Evolutionary conservation across 2,329 filamentous ascomycete genomes (phyloP).

Genomic region (Cladosporium austrohemisphaericum): DNA sequence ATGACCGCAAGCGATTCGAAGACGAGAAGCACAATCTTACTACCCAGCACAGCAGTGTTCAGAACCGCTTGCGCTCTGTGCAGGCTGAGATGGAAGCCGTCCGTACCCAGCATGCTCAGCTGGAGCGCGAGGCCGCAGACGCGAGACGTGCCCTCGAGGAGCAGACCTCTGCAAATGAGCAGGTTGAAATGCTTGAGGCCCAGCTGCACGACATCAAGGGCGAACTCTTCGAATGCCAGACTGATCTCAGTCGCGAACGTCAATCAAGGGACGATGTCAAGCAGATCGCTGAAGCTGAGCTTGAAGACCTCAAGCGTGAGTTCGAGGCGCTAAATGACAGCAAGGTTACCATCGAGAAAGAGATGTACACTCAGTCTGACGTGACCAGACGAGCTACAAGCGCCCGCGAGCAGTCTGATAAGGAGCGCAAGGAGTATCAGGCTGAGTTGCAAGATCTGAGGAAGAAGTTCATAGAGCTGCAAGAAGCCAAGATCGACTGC

Average conservation of each 20-base stretch:
- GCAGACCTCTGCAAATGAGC: slow-evolving; percentile 82
- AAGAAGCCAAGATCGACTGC: slow-evolving; percentile 79
- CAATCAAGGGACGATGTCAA: slow-evolving; percentile 94
- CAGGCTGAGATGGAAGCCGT: slow-evolving; percentile 86
- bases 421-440: slow-evolving; percentile 85
- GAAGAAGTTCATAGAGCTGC: slow-evolving; percentile 76
- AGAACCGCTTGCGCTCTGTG: slow-evolving; percentile 72
- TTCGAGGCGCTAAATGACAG: slow-evolving; percentile 83
- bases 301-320: slow-evolving; percentile 74
- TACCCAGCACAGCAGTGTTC: slow-evolving; percentile 74
- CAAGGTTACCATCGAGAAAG: slow-evolving; percentile 97
- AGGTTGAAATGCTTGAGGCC: slow-evolving; percentile 80
- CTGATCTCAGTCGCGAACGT: slow-evolving; percentile 82
- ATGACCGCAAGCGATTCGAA: slow-evolving; percentile 73
- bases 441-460: slow-evolving; percentile 78
- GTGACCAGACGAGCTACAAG: slow-evolving; percentile 81
- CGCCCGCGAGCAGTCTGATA: slow-evolving; percentile 72
- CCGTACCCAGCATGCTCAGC: slow-evolving; percentile 75
- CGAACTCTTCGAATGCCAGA: slow-evolving; percentile 78
- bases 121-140: slow-evolving; percentile 85
- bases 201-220: slow-evolving; percentile 85
- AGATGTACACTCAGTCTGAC: slow-evolving; percentile 94
- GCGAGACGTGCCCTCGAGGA: slow-evolving; percentile 82
- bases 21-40: slow-evolving; percentile 69
- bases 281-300: slow-evolving; percentile 85